Evolutionary conservation across 2,329 filamentous ascomycete genomes (phyloP).

Genomic region (Alternaria tenuissima): DNA sequence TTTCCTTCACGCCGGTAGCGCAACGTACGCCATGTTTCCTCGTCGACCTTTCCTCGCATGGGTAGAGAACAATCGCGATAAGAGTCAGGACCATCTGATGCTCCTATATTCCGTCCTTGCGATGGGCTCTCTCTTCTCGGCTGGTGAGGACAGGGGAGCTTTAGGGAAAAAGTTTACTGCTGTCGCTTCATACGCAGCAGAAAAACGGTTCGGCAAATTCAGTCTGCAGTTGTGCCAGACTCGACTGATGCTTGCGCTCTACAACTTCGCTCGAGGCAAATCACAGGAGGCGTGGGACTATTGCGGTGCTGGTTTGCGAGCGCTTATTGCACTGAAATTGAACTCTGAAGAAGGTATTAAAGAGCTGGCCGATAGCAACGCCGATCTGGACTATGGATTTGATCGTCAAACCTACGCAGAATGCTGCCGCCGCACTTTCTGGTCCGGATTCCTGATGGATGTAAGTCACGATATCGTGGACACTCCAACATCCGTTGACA

Average conservation of each 20-base stretch:
- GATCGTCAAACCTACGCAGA: slow-evolving; percentile 68
- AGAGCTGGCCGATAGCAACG: slow-evolving; percentile 54
- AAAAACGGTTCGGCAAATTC: slow-evolving; percentile 60
- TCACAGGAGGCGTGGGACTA: slow-evolving; percentile 69
- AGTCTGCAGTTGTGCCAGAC: slow-evolving; percentile 72
- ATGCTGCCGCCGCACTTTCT: slow-evolving; percentile 74
- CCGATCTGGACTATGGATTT: slow-evolving; percentile 65
- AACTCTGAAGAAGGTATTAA: slow-evolving; percentile 66
- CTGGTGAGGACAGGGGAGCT: slow-evolving; percentile 54
- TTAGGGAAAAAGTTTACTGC: slow-evolving; percentile 60
- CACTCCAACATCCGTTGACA: slow-evolving; percentile 42
- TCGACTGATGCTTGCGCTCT: slow-evolving; percentile 71
- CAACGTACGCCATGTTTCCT: slow-evolving; percentile 65
- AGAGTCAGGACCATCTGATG: slow-evolving; percentile 65
- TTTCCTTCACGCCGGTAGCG: slow-evolving; percentile 65
- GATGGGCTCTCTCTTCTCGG: slow-evolving; percentile 64
- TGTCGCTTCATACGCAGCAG: slow-evolving; percentile 66
- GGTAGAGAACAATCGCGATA: slow-evolving; percentile 59
- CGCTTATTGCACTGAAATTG: slow-evolving; percentile 66
- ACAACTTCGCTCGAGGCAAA: slow-evolving; percentile 70
- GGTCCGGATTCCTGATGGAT: slow-evolving; percentile 75
- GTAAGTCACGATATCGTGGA: slow-evolving; percentile 54
- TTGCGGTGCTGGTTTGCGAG: slow-evolving; percentile 68
- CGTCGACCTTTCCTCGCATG: slow-evolving; percentile 62
- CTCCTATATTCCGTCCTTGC: slow-evolving; percentile 68